Conservation (phyloP, 345 rosid genomes). For the Pistacia integerrima region DNA sequence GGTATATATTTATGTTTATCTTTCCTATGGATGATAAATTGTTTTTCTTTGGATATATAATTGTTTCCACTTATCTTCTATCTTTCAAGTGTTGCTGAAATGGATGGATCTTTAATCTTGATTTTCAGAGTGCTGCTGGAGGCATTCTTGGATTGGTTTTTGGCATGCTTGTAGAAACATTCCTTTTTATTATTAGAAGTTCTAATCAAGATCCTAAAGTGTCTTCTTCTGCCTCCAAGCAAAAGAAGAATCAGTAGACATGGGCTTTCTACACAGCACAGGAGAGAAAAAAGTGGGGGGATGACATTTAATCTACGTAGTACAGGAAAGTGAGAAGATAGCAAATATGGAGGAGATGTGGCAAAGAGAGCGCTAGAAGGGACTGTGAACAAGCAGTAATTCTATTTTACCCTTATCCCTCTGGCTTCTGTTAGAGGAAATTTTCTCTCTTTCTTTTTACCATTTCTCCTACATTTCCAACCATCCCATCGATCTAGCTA, state of each 20-base stretch:
- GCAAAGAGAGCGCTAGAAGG: not conserved
- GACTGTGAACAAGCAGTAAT: not conserved
- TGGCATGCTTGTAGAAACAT: slow-evolving; percentile 90
- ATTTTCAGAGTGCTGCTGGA: slow-evolving; percentile 84
- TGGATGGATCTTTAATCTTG: not conserved
- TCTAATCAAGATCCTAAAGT: slow-evolving; percentile 47
- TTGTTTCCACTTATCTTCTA: not conserved
- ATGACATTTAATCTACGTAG: not conserved
- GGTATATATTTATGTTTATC: slow-evolving; percentile 37
- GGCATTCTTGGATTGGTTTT: slow-evolving; percentile 87
- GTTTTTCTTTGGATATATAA: not conserved
- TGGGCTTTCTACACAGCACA: not conserved
- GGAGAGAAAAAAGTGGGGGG: not conserved
- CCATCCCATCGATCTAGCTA: not conserved
- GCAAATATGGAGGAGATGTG: not conserved
- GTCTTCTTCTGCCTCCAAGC: slow-evolving; percentile 41
- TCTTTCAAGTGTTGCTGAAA: not conserved
- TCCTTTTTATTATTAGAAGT: slow-evolving; percentile 79
- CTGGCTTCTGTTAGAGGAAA: not conserved
- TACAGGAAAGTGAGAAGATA: not conserved
- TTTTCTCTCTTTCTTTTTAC: not conserved
- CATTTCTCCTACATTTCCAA: not conserved
- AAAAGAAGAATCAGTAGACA: slow-evolving; percentile 71
- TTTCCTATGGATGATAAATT: not conserved
- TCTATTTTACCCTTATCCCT: not conserved